These are phyloP conservation scores for Cercospora berteroae DNA, from an alignment of 2,329 filamentous ascomycete genomes.

Conservation along the genomic window DNA sequence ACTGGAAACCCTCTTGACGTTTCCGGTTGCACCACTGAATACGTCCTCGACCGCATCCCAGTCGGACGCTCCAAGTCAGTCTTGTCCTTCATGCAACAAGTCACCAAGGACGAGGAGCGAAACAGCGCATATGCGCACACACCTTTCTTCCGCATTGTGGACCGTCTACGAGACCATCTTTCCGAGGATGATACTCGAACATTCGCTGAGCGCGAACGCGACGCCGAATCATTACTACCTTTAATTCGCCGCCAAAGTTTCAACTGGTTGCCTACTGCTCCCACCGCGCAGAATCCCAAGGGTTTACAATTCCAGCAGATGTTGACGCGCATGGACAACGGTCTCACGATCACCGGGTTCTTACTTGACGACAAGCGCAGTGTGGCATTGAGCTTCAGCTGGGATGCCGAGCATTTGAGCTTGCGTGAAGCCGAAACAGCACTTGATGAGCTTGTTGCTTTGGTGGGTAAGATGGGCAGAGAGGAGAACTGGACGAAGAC, in stretches of 20 bases:
- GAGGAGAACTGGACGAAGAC: constrained; percentile 31
- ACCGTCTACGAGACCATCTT: constrained; percentile 33
- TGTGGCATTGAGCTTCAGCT: constrained; percentile 33
- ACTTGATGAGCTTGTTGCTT: constrained; percentile 26
- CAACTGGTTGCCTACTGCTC: constrained; percentile 37
- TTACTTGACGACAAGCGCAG: constrained; percentile 34
- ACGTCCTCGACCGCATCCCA: constrained; percentile 36
- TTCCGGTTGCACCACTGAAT: constrained; percentile 38
- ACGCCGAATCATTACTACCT: constrained; percentile 33
- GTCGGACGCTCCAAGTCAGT: constrained; percentile 29
- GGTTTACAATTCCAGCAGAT: constrained; percentile 35
- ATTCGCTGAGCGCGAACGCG: constrained; percentile 32
- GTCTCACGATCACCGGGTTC: constrained; percentile 36
- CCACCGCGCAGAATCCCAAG: constrained; percentile 31
- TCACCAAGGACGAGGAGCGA: constrained; percentile 34
- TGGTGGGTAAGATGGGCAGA: constrained; percentile 32
- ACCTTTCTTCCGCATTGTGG: constrained; percentile 35
- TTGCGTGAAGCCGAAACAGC: constrained; percentile 32
- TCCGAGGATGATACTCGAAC: constrained; percentile 31
- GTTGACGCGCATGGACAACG: constrained; percentile 37
- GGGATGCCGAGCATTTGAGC: constrained; percentile 36
- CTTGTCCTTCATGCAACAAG: constrained; percentile 34
- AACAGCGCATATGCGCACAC: constrained; percentile 34
- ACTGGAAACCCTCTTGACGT: constrained; percentile 36
- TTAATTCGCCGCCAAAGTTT: constrained; percentile 36